phyloP scores from a whole-genome alignment of 176 grass and related monocot genomes.

The Hsuehochloa calcarea region DNA sequence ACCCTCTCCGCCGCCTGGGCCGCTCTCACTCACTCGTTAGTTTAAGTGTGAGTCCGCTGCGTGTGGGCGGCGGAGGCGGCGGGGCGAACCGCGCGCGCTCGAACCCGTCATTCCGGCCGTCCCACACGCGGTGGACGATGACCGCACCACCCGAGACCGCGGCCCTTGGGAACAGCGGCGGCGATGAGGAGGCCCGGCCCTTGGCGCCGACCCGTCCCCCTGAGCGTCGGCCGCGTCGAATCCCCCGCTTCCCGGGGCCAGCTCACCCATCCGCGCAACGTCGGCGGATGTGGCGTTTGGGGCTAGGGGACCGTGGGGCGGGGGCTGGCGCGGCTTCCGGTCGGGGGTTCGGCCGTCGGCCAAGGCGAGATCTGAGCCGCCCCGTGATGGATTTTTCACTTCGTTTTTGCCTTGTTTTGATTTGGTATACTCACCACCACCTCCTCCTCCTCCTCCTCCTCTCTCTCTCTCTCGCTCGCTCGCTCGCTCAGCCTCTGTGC shows the following conservation, averaged over 20 bases:
- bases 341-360: background rate
- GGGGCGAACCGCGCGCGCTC: background rate
- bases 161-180: background rate
- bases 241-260: background rate
- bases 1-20: background rate
- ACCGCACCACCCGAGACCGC: constrained; percentile 8
- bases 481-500: background rate
- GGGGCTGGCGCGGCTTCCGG: background rate
- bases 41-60: constrained; percentile 22
- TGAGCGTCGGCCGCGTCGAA: background rate
- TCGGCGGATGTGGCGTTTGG: background rate
- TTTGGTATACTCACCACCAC: background rate
- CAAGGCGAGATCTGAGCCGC: constrained; percentile 25
- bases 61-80: background rate
- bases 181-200: constrained; percentile 32
- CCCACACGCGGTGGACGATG: background rate
- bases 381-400: background rate
- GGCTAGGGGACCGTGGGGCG: background rate
- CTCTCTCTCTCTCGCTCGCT: background rate
- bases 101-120: background rate
- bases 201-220: background rate
- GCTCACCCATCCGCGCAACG: background rate
- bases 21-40: constrained; percentile 21
- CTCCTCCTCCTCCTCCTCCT: too few species aligned
- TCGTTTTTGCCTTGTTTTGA: background rate